Base-by-base conservation (phyloP, 768 basidiomycete species). In the Lepiota brunneoincarnata region DNA sequence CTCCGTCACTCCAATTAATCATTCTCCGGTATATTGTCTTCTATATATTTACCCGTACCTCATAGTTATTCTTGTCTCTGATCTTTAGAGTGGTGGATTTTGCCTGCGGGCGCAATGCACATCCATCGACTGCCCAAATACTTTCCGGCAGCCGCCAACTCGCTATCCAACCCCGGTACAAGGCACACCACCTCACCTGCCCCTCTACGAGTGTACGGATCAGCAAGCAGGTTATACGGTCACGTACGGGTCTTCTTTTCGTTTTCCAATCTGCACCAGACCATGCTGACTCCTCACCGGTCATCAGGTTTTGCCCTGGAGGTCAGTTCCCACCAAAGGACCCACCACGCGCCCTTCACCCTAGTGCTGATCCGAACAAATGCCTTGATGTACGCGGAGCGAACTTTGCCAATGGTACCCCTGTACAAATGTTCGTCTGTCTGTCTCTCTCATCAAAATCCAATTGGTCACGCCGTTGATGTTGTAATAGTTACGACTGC, bases 371-470 rank as follows among this genome's bases (percentile, higher is more conserved):
- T 44, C 38, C 37, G 2, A 54, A 58, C 14, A 70, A 72, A 55
- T 73, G 69, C 49, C 58, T 72, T 15, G 69, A 72, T 17, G 71
- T 71, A 46, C 69, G 66, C 12, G 69, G 64, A 4, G 67, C 55
- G 3, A 44, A 58, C n/a, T 64, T 64, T 37, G 59, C 61, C 6
- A 64, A 71, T 55, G 69, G 69, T 7, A 68, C 72, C 6, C 18
- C 6, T 34, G 6, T 35, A 11, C 6, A 17, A 17, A 34, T 14
- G 11, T 20, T 18, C 12, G n/a, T 12, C 6, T 26, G 6, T 34
- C 6, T 14, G 3, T 39, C 7, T 5, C 17, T 17, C 6, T 23
- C 56, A 65, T 12, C 4, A 14, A n/a, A 14, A 4, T 45, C 6
- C 31, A 45, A 24, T 28, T 12, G 4, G 4, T 28, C 11, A n/a